Percentiles rank a stretch among this genome's conserved stretches.
phyloP scores from a whole-genome alignment of 306 rosid genomes.

The Myrica gale region DNA sequence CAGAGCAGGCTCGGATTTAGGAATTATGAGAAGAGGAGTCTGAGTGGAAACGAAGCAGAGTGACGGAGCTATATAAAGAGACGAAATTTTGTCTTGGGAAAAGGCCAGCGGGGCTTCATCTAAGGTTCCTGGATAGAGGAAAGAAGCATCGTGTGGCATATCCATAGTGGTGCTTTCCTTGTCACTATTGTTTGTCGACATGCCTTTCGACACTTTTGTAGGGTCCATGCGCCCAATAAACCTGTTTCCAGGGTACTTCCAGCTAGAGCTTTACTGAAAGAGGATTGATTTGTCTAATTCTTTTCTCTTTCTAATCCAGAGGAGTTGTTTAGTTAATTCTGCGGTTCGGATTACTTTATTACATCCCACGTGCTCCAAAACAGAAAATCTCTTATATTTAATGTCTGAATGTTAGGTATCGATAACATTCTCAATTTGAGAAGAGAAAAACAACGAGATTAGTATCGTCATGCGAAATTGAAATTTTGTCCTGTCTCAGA shows the following conservation, averaged over 20 bases:
- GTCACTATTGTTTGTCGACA: background rate
- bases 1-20: background rate
- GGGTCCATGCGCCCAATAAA: background rate
- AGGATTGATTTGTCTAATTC: background rate
- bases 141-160: slow-evolving; percentile 21
- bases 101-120: slow-evolving; percentile 12
- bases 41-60: slow-evolving; percentile 31
- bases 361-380: too few relatives aligned
- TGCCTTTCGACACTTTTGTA: background rate
- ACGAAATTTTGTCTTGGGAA: background rate
- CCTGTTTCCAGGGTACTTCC: background rate
- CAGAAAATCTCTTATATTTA: too few relatives aligned
- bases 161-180: background rate
- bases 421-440: too few relatives aligned
- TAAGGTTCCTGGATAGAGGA: slow-evolving; percentile 30
- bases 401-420: too few relatives aligned
- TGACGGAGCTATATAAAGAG: background rate
- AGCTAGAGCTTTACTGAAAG: background rate
- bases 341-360: too few relatives aligned
- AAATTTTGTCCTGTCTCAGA: background rate
- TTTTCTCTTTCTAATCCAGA: too few relatives aligned
- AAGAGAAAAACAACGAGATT: too few relatives aligned
- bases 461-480: background rate
- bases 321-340: too few relatives aligned
- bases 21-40: background rate